These are phyloP conservation scores for Diplotaxis tenuifolia DNA, from an alignment of 345 rosid genomes.

Conservation along the genomic window DNA sequence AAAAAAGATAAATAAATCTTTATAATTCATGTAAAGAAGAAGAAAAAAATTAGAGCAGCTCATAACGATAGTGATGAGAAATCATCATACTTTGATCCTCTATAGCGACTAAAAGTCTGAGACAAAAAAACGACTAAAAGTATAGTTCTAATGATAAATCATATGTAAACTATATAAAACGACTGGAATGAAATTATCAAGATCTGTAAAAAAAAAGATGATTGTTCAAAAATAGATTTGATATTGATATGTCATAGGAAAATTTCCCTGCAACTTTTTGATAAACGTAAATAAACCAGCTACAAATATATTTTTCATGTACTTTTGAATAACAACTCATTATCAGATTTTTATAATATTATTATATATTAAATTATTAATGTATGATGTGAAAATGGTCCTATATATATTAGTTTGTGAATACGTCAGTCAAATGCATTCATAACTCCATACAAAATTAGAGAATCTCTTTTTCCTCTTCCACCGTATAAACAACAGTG, in stretches of 20 bases:
- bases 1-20: too few relatives aligned
- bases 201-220: not conserved
- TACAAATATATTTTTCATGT: not conserved
- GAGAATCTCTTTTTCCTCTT: slow-evolving; percentile 31
- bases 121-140: not conserved
- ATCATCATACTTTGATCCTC: not conserved
- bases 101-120: too few relatives aligned
- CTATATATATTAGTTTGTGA: not conserved
- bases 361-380: not conserved
- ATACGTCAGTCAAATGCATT: slow-evolving; percentile 27
- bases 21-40: not conserved
- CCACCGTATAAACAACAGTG: slow-evolving; percentile 40
- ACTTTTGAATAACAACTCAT: slow-evolving; percentile 21
- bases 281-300: not conserved
- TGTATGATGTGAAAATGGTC: not conserved
- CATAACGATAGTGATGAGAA: not conserved
- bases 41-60: not conserved
- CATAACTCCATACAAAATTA: slow-evolving; percentile 2
- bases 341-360: not conserved
- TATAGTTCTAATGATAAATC: not conserved
- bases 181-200: not conserved
- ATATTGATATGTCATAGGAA: not conserved
- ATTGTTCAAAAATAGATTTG: not conserved
- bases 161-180: not conserved
- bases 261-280: not conserved